Conservation (phyloP, 1,139 yeast genomes). For the Sugiyamaella sp. region DNA sequence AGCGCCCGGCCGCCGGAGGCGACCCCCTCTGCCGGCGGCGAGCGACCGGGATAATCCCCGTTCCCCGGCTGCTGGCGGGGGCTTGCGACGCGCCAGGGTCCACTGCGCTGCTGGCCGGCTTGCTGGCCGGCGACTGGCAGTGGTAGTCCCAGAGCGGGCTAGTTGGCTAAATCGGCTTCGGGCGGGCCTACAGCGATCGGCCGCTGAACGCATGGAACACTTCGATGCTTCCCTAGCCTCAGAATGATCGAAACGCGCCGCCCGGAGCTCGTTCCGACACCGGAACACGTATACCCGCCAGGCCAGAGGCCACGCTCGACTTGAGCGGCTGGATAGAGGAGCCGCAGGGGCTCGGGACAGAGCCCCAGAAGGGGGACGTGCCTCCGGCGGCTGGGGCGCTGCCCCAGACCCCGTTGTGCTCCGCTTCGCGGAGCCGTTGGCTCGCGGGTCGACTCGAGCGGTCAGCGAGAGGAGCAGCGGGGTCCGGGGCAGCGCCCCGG, state of each 20-base stretch:
- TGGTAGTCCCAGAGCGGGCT: not conserved
- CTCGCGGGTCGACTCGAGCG: not conserved
- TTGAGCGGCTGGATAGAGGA: too few relatives aligned
- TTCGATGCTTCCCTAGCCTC: not conserved
- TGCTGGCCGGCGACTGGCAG: not conserved
- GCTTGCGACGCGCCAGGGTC: not conserved
- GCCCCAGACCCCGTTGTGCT: not conserved
- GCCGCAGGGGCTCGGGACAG: too few relatives aligned
- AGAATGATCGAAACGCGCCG: not conserved
- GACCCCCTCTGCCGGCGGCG: not conserved
- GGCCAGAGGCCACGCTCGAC: too few relatives aligned
- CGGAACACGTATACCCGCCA: too few relatives aligned
- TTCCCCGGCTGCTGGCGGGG: not conserved
- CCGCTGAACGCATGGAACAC: not conserved
- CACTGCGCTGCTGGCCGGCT: not conserved
- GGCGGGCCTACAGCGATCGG: conserved; percentile 1
- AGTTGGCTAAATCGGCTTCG: not conserved
- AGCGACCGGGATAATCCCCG: too few relatives aligned
- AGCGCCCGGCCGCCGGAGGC: conserved; percentile 4
- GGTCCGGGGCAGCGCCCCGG: not conserved
- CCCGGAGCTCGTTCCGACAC: not conserved
- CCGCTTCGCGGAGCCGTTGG: not conserved
- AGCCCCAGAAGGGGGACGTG: not conserved
- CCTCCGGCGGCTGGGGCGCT: not conserved
- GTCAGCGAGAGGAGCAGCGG: not conserved